Base-by-base conservation (phyloP, 2,329 filamentous ascomycete genomes). In the Phialophora macrospora region DNA sequence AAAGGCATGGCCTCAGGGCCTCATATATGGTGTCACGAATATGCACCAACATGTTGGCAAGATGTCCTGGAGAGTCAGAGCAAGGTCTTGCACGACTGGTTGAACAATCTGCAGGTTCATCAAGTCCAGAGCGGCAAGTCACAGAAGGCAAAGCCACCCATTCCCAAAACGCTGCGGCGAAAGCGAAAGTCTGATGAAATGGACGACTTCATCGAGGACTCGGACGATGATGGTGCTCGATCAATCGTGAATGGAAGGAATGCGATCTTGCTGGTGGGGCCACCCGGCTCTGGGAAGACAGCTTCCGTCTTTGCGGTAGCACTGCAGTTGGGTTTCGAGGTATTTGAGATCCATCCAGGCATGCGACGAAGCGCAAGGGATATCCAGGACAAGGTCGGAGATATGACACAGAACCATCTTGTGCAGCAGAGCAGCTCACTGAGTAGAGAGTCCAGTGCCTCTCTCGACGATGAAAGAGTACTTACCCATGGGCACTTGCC, bases 381-480 rank as follows among this genome's bases (percentile, higher is more conserved):
- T 73, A 88, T 99, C 55, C 76, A 96, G 38, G 95, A 99, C 73
- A 91, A 87, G 72, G 92, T 99, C 52, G 96, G 95, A 48, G 93
- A 99, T 77, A 98, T 99, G 94, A 95, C 93, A 3, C 89, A 89
- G 67, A 98, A 99, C 73, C 95, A 99, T 77, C 84, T 97, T 1
- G 94, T 99, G 22, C 87, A 88, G 69, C 65, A 63, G 17, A 49
- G 64, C 24, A 49, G 63, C 48, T 24, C 49, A 8, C 46, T 63
- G 12, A 71, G 71, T 56, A 49, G 70, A 63, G 59, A 57, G 38
- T 70, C 70, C 38, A 70, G 68, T 57, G 32, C 68, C 26, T 62
- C 66, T 46, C 11, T 64, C 14, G 44, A 60, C 20, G 68, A 66
- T 22, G 44, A n/a, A n/a, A 20, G 20, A 38, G 28, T 22, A 6